phyloP scores from a whole-genome alignment of 768 basidiomycete species.

The Mycena rebaudengoi region DNA sequence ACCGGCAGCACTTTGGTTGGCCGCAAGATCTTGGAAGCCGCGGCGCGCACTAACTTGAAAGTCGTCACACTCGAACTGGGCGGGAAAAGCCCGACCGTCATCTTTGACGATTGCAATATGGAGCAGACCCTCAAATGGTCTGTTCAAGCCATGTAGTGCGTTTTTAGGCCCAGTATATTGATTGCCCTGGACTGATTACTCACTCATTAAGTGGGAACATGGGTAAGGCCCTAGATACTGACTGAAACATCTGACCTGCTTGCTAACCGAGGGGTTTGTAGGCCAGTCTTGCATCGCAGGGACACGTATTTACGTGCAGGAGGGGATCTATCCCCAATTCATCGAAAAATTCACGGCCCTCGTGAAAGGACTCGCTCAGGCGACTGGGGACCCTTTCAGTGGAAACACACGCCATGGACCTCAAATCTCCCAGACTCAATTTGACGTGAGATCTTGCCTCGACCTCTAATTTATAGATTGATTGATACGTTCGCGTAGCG shows the following conservation, averaged over 20 bases:
- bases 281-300: slow-evolving; percentile 89
- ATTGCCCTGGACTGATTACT: neutral
- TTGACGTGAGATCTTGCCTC: slow-evolving; percentile 65
- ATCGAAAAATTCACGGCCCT: slow-evolving; percentile 64
- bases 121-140: slow-evolving; percentile 81
- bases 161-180: slow-evolving; percentile 15
- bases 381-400: slow-evolving; percentile 76
- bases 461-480: too few species aligned
- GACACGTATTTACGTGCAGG: slow-evolving; percentile 85
- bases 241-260: neutral
- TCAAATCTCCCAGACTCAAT: slow-evolving; percentile 74
- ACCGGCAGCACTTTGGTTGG: slow-evolving; percentile 87
- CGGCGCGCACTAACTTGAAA: slow-evolving; percentile 86
- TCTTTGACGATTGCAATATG: slow-evolving; percentile 79
- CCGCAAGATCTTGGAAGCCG: slow-evolving; percentile 80
- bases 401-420: slow-evolving; percentile 75
- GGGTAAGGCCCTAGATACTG: neutral
- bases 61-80: slow-evolving; percentile 85
- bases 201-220: slow-evolving; percentile 22
- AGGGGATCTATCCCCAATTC: slow-evolving; percentile 82
- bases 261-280: neutral
- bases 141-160: slow-evolving; percentile 76
- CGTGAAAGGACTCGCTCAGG: slow-evolving; percentile 54
- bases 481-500: slow-evolving; percentile 49
- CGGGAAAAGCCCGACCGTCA: slow-evolving; percentile 75